Percentiles rank a stretch among this genome's conserved stretches.
Conservation (phyloP, 2,329 filamentous ascomycete genomes). For the Botryotinia globosa region DNA sequence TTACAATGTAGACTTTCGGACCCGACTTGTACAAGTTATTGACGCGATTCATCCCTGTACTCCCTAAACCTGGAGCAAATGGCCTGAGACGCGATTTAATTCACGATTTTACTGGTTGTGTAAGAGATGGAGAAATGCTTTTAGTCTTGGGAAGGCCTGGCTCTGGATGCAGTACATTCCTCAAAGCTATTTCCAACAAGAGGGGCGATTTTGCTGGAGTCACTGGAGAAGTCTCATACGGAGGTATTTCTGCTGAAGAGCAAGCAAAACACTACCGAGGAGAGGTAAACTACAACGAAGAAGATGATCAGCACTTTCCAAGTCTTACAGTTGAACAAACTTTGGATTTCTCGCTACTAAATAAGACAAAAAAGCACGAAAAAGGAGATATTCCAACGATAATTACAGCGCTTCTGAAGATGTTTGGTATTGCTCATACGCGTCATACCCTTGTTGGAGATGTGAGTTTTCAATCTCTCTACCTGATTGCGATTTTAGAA, state of each 20-base stretch:
- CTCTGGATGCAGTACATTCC: slow-evolving; percentile 71
- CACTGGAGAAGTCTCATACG: slow-evolving; percentile 68
- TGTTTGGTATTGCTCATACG: slow-evolving; percentile 77
- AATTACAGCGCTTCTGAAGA: slow-evolving; percentile 67
- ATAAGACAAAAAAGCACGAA: slow-evolving; percentile 69
- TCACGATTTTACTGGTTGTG: slow-evolving; percentile 64
- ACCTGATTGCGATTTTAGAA: slow-evolving; percentile 25
- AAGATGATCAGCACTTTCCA: slow-evolving; percentile 75
- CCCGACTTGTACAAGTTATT: slow-evolving; percentile 71
- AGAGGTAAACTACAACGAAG: slow-evolving; percentile 75
- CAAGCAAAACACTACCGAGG: slow-evolving; percentile 65
- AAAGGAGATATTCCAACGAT: slow-evolving; percentile 64
- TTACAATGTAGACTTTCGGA: slow-evolving; percentile 60
- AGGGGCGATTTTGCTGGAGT: slow-evolving; percentile 63
- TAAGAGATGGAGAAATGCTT: slow-evolving; percentile 70
- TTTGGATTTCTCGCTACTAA: slow-evolving; percentile 69
- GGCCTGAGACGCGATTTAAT: slow-evolving; percentile 47
- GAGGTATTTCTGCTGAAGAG: slow-evolving; percentile 65
- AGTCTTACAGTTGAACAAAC: slow-evolving; percentile 75
- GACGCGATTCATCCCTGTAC: slow-evolving; percentile 31
- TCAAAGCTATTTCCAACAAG: slow-evolving; percentile 73
- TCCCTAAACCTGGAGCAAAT: slow-evolving; percentile 30
- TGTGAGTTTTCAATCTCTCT: slow-evolving; percentile 44
- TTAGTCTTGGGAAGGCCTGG: slow-evolving; percentile 71
- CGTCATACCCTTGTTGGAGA: slow-evolving; percentile 74